Conservation (phyloP, 192 early-diverging fungal genomes). For the Backusella parvicylindrica region DNA sequence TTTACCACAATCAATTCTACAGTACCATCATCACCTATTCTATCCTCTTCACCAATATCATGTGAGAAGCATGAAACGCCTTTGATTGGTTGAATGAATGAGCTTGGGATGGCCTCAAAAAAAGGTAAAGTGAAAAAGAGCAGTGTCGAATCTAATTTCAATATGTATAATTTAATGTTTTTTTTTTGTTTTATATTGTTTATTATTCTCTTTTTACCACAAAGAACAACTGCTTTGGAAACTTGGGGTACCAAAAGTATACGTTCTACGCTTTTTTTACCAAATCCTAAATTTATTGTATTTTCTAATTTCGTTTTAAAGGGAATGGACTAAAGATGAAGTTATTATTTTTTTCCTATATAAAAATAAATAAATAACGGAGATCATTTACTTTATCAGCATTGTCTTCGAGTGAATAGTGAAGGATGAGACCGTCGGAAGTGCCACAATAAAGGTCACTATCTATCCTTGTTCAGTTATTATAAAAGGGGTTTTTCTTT, state of each 20-base stretch:
- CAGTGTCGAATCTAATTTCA: constrained; percentile 57
- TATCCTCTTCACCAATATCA: constrained; percentile 44
- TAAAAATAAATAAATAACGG: too few species aligned
- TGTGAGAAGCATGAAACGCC: constrained; percentile 59
- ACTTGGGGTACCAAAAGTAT: constrained; percentile 64
- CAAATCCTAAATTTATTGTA: constrained; percentile 53
- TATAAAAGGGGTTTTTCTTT: not conserved
- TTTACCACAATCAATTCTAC: constrained; percentile 50
- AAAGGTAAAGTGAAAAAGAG: constrained; percentile 60
- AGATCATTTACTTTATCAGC: constrained; percentile 6
- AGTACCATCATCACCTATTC: constrained; percentile 45
- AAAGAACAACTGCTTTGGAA: constrained; percentile 59
- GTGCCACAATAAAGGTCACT: constrained; percentile 74
- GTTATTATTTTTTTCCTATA: not conserved
- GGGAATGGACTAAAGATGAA: constrained; percentile 12
- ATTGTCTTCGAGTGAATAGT: constrained; percentile 53
- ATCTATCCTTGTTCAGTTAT: constrained; percentile 39
- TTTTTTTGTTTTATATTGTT: not conserved
- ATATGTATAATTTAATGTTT: not conserved
- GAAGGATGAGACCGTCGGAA: constrained; percentile 67
- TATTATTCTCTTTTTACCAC: constrained; percentile 44
- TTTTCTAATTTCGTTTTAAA: constrained; percentile 30
- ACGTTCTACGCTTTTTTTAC: constrained; percentile 55
- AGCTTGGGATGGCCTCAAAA: constrained; percentile 40
- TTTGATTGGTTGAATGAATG: constrained; percentile 44